Conservation (phyloP, 2,329 filamentous ascomycete genomes). For the Botryotinia globosa region DNA sequence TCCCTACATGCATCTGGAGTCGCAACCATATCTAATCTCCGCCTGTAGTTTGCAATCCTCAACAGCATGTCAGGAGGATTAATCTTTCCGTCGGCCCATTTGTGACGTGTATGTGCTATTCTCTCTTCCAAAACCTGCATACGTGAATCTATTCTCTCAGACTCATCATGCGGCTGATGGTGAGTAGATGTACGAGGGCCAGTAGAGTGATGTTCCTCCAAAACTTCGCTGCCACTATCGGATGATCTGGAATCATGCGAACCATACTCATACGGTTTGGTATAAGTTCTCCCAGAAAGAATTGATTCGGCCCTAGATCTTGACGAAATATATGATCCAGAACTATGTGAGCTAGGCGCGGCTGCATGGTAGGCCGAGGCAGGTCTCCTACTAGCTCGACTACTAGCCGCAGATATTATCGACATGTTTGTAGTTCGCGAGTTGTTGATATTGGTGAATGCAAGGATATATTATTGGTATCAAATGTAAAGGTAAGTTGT, state of each 20-base stretch:
- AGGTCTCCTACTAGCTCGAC: neutral
- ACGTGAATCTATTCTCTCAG: neutral
- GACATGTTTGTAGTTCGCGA: neutral
- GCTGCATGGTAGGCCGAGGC: neutral
- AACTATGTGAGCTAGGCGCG: neutral
- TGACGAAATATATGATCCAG: neutral
- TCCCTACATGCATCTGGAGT: neutral
- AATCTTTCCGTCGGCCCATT: neutral
- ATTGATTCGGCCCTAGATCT: neutral
- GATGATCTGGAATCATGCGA: neutral
- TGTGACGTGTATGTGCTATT: neutral
- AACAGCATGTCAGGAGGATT: neutral
- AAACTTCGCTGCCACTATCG: neutral
- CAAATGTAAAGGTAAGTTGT: too few relatives aligned
- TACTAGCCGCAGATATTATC: neutral
- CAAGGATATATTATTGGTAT: neutral
- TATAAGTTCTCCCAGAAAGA: fast-evolving
- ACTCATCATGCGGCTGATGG: neutral
- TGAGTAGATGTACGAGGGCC: neutral
- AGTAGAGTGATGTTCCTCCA: neutral
- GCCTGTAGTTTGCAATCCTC: neutral
- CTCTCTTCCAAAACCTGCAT: neutral
- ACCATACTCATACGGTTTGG: too few relatives aligned
- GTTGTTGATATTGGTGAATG: neutral
- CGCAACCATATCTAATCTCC: neutral